Evolutionary conservation across 2,329 filamentous ascomycete genomes (phyloP).

Genomic region (Parascedosporium putredinis): DNA sequence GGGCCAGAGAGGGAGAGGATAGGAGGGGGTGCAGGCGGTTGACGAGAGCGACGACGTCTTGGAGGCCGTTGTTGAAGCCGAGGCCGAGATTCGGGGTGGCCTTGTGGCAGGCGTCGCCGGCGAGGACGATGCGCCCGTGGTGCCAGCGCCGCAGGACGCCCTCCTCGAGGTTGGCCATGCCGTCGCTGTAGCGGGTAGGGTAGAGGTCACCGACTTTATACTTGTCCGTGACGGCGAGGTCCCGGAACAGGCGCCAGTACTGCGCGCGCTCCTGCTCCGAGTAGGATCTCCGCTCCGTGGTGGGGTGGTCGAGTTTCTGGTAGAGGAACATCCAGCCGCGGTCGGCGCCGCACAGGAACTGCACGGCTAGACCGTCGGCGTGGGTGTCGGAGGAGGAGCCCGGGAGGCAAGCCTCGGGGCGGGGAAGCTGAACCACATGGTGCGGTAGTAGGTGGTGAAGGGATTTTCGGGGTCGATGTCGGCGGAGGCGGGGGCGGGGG

Average conservation of each 20-base stretch:
- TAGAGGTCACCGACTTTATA: constrained; percentile 12
- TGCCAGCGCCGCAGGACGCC: constrained; percentile 20
- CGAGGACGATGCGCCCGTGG: constrained; percentile 20
- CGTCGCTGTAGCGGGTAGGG: constrained; percentile 6
- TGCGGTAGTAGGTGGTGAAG: not conserved
- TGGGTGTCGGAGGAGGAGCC: constrained; percentile 23
- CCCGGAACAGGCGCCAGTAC: constrained; percentile 16
- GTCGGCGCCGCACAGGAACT: constrained; percentile 20
- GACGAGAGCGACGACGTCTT: constrained; percentile 14
- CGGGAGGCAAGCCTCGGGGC: constrained; percentile 2
- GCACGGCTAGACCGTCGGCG: constrained; percentile 15
- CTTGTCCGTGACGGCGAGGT: constrained; percentile 16
- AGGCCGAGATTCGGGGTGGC: not conserved
- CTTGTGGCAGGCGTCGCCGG: constrained; percentile 21
- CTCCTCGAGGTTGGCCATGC: constrained; percentile 21
- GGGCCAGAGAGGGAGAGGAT: too few species aligned
- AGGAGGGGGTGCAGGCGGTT: constrained; percentile 11
- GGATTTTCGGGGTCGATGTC: not conserved
- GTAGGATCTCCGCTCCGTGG: constrained; percentile 16
- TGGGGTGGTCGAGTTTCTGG: constrained; percentile 18
- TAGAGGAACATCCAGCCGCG: constrained; percentile 23
- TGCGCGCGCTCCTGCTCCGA: constrained; percentile 17
- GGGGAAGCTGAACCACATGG: not conserved
- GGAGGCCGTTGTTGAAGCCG: constrained; percentile 23
- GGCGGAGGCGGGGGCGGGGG: too few species aligned